Percentiles rank a stretch among this genome's conserved stretches.
These are phyloP conservation scores for Chamaecrista fasciculata DNA, from an alignment of 306 rosid genomes.

Conservation along the genomic window DNA sequence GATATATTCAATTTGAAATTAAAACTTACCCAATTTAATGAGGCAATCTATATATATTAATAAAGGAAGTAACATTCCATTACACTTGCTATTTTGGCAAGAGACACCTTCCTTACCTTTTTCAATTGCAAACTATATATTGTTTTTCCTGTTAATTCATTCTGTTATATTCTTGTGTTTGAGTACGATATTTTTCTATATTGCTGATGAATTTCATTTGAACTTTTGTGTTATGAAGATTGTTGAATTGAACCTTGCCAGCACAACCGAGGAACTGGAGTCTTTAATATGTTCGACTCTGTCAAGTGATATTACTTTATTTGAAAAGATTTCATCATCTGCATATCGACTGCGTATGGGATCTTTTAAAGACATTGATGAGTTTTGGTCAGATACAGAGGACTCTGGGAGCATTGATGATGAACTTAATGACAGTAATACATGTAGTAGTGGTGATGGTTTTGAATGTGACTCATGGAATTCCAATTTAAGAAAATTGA, in stretches of 20 bases:
- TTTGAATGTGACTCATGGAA: slow-evolving; percentile 50
- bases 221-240: slow-evolving; percentile 56
- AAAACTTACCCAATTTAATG: not conserved
- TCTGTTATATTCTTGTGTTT: not conserved
- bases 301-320: slow-evolving; percentile 88
- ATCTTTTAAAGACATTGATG: slow-evolving; percentile 55
- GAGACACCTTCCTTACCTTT: too few species aligned
- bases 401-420: slow-evolving; percentile 86
- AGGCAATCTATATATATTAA: not conserved
- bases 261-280: slow-evolving; percentile 70
- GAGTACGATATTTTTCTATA: slow-evolving; percentile 15
- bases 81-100: too few species aligned
- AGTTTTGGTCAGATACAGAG: slow-evolving; percentile 71
- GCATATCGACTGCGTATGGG: slow-evolving; percentile 80
- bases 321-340: slow-evolving; percentile 90
- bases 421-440: slow-evolving; percentile 42
- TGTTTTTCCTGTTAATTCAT: slow-evolving; percentile 5
- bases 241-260: slow-evolving; percentile 64
- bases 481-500: slow-evolving; percentile 39
- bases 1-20: slow-evolving; percentile 6
- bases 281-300: slow-evolving; percentile 67
- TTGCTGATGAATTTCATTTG: slow-evolving; percentile 28
- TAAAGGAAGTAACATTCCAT: not conserved
- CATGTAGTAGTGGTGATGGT: slow-evolving; percentile 60
- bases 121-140: too few species aligned